Evolutionary conservation across 164 flowering plant genomes (phyloP), one percentile per base, ranked within the genome.

Genomic region (Taxillus chinensis): DNA sequence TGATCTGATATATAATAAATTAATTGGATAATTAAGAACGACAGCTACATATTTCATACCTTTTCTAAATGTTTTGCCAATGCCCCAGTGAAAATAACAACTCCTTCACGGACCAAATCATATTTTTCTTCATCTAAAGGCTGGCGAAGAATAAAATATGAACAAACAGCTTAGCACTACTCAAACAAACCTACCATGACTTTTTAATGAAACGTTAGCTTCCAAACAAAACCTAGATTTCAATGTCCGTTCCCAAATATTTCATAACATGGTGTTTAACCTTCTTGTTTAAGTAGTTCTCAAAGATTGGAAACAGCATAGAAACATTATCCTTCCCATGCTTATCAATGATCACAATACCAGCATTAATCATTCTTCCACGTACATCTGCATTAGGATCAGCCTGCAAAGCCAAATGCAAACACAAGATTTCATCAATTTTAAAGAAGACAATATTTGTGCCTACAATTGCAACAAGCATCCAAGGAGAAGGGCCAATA

Each of bases 91-190:
- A 87, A 95, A 55, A 95, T 95, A 55, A 95, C 99, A 45, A 95
- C 98, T 63, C 99, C 99, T 71, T 95, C 99, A 60, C 99, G 96
- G 15, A 95, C 96, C 72, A 95, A 74, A 67, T 95, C 99, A 70
- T 95, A 95, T 63, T 71, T 83, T 68, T 87, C 96, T 73, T 95
- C 99, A 82, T 95, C 84, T 13, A 96, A 75, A 39, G 96, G 83
- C 97, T 95, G 71, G 45, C 60, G 41, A 71, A 56, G 1, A 71
- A 46, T 15, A 66, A 50, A 63, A 39, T 58, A 7, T 1, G 8
- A 43, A 43, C 46, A 43, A 43, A 6, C 46, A 9, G 51, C 51
- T 48, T 48, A 8, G 51, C 51, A 48, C 3, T 43, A 48, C 9
- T 14, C 9, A 7, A 11, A 48, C 3, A 48, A 48, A 48, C 27